Evolutionary conservation across 208 protist species (phyloP).

Genomic region (Blechomonas ayalai): DNA sequence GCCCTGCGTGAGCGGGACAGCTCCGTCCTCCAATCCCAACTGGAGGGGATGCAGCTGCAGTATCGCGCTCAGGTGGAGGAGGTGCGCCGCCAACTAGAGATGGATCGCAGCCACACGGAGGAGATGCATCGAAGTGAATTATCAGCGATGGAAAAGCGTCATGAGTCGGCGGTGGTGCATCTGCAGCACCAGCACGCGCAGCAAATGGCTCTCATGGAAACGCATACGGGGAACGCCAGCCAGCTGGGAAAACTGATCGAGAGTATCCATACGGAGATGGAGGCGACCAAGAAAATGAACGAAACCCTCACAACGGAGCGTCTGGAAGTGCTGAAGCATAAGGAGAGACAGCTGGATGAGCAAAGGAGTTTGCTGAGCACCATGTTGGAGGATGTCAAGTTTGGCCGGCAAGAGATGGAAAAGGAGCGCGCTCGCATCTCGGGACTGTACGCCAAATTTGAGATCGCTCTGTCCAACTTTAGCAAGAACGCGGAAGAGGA

Average conservation of each 20-base stretch:
- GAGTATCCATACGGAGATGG: constrained; percentile 55
- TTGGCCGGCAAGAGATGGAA: constrained; percentile 45
- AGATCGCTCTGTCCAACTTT: constrained; percentile 58
- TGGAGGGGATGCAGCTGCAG: constrained; percentile 57
- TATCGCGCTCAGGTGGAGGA: constrained; percentile 73
- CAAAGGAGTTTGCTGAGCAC: constrained; percentile 42
- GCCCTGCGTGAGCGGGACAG: constrained; percentile 55
- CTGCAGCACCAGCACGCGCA: constrained; percentile 45
- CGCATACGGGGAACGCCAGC: constrained; percentile 48
- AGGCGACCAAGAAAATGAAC: constrained; percentile 56
- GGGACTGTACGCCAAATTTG: constrained; percentile 69
- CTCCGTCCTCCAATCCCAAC: constrained; percentile 39
- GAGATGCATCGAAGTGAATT: constrained; percentile 67
- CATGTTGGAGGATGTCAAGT: constrained; percentile 53
- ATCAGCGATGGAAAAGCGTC: constrained; percentile 52
- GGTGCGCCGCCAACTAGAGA: constrained; percentile 51
- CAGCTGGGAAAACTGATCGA: constrained; percentile 57
- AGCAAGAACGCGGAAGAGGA: constrained; percentile 68
- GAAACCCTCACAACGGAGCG: constrained; percentile 60
- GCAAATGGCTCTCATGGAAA: constrained; percentile 41
- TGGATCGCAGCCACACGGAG: constrained; percentile 48
- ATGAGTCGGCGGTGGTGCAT: constrained; percentile 51
- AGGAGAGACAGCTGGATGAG: constrained; percentile 51
- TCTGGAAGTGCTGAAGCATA: constrained; percentile 30
- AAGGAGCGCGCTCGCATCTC: constrained; percentile 60